phyloP scores from a whole-genome alignment of 2,329 filamentous ascomycete genomes.

The Botryotinia convoluta region DNA sequence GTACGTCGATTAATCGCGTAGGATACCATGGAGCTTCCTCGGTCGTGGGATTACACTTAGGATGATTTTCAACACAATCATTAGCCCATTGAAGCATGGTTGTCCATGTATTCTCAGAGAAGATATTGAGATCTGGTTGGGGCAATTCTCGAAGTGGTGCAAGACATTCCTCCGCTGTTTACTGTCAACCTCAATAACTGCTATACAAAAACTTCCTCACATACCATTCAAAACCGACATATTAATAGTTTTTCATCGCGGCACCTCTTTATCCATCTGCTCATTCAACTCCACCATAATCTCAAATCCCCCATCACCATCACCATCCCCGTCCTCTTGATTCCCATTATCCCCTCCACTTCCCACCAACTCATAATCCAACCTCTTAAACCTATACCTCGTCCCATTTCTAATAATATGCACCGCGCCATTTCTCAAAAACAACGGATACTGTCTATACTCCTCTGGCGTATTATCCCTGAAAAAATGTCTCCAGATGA shows the following conservation, averaged over 20 bases:
- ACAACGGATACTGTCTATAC: background rate
- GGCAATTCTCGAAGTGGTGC: background rate
- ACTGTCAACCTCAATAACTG: background rate
- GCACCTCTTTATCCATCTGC: background rate
- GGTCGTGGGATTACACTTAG: background rate
- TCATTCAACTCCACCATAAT: background rate
- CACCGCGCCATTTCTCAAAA: background rate
- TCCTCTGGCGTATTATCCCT: background rate
- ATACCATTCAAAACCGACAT: background rate
- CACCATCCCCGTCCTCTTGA: background rate
- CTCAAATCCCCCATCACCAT: background rate
- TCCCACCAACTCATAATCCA: background rate
- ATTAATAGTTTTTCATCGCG: background rate
- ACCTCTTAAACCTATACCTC: background rate
- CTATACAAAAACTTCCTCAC: background rate
- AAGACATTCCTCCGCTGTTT: background rate
- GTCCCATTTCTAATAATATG: background rate
- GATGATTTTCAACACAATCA: background rate
- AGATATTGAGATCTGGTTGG: background rate
- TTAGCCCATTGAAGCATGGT: background rate
- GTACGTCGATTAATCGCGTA: background rate
- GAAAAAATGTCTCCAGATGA: background rate
- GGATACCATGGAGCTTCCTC: background rate
- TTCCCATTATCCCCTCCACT: background rate
- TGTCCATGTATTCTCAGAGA: background rate